phyloP scores from a whole-genome alignment of 441 rosid species.

The Arabidopsis hybrid region DNA sequence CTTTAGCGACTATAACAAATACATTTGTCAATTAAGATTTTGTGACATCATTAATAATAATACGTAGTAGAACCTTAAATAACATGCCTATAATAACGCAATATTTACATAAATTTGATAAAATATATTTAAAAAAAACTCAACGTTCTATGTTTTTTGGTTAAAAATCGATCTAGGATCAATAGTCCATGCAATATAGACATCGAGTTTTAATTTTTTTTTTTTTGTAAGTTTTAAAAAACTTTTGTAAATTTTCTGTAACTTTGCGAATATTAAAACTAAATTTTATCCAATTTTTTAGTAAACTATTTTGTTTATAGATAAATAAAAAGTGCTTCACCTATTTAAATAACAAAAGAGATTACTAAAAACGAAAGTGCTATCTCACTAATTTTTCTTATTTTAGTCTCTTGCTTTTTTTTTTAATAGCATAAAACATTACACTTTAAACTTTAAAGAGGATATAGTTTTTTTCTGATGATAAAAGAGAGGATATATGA shows the following conservation, averaged over 20 bases:
- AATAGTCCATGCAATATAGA: background rate
- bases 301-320: background rate
- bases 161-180: background rate
- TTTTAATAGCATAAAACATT: background rate
- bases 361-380: background rate
- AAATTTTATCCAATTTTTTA: background rate
- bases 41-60: background rate
- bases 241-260: background rate
- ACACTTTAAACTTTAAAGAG: background rate
- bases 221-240: background rate
- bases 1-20: background rate
- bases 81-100: background rate
- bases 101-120: background rate
- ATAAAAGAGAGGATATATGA: background rate
- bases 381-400: background rate
- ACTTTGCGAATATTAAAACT: background rate
- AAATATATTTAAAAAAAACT: background rate
- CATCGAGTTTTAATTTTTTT: background rate
- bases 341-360: background rate
- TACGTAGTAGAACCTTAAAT: background rate
- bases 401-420: background rate
- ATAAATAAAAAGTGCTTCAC: background rate
- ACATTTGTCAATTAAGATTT: constrained; percentile 6
- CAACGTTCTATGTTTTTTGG: background rate
- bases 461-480: background rate